Base-by-base conservation (phyloP, 306 rosid species). In the Glycyrrhiza uralensis region DNA sequence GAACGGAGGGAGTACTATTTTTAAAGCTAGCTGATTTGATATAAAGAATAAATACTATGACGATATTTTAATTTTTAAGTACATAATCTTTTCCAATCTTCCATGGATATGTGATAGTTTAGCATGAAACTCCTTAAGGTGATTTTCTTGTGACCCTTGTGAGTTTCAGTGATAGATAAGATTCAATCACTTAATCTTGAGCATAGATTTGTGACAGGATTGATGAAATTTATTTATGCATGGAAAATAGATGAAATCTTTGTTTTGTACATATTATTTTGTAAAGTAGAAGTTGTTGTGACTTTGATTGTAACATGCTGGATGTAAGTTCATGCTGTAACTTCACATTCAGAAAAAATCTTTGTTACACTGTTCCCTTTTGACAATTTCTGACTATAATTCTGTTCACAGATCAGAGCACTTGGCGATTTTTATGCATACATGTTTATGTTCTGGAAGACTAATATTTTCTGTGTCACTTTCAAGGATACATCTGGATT, bases 361-460 rank as follows among this genome's bases (percentile, higher is more conserved):
- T 6, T 18, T n/a, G 29, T 14, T 45, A 60, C 68, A 38, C 35
- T 62, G 19, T 66, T 71, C n/a, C n/a, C n/a, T n/a, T n/a, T n/a
- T n/a, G n/a, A n/a, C 69, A 57, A 39, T 66, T 19, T 74, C 79
- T 80, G 30, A 42, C 77, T 41, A 55, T 7, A 17, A 9, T 66
- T 39, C 20, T 75, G 57, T 49, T 63, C 19, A 39, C 80, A 90
- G 96, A 75, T 90, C 69, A 86, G 84, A 62, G 83, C 68, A 11
- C 66, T 86, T 29, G 88, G 90, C 20, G 86, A 88, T 57, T 90
- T 86, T 14, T 4, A 33, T 52, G n/a, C n/a, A n/a, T n/a, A n/a
- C n/a, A n/a, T n/a, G 30, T 24, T 23, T 4, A n/a, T 49, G 14
- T 74, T 47, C 55, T 15, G 65, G 22, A 60, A 24, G 42, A 38